phyloP scores from a whole-genome alignment of 2,329 filamentous ascomycete genomes.

The Podosphaera xanthii region DNA sequence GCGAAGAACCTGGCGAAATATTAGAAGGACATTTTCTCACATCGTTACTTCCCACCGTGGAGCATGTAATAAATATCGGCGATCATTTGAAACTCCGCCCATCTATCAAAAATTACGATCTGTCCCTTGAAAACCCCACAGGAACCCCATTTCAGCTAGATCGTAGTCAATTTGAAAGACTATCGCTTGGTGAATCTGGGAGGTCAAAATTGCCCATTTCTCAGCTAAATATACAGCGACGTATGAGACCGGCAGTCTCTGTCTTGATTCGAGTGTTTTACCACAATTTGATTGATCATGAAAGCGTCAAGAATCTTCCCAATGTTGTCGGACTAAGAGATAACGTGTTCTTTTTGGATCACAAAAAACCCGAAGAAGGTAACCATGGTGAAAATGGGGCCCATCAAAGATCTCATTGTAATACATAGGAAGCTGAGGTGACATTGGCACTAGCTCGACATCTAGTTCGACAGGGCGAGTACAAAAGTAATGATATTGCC shows the following conservation, averaged over 20 bases:
- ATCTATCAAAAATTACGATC: constrained; percentile 8
- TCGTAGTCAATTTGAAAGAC: constrained; percentile 12
- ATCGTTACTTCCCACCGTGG: constrained; percentile 17
- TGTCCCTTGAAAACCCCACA: constrained; percentile 14
- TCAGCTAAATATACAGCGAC: constrained; percentile 12
- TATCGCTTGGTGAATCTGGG: constrained; percentile 4
- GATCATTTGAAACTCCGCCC: constrained; percentile 23
- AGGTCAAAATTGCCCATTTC: constrained; percentile 8
- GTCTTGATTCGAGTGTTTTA: constrained; percentile 10
- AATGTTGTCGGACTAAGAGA: constrained; percentile 12
- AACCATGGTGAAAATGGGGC: background rate
- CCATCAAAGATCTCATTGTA: constrained; percentile 15
- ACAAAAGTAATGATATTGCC: constrained; percentile 37
- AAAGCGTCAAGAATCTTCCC: constrained; percentile 7
- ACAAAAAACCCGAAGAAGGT: constrained; percentile 6
- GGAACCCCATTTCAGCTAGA: constrained; percentile 11
- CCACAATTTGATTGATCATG: constrained; percentile 10
- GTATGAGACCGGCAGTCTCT: constrained; percentile 14
- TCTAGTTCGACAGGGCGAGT: constrained; percentile 38
- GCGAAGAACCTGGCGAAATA: constrained; percentile 22
- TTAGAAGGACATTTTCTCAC: constrained; percentile 21
- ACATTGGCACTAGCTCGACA: constrained; percentile 37
- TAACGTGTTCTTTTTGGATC: constrained; percentile 13
- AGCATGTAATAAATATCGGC: constrained; percentile 22
- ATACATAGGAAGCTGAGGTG: constrained; percentile 41